Evolutionary conservation across 495 filamentous ascomycete genomes (phyloP), one percentile per base, ranked within the genome.

Genomic region (Lasiosphaeriaceae sp.): DNA sequence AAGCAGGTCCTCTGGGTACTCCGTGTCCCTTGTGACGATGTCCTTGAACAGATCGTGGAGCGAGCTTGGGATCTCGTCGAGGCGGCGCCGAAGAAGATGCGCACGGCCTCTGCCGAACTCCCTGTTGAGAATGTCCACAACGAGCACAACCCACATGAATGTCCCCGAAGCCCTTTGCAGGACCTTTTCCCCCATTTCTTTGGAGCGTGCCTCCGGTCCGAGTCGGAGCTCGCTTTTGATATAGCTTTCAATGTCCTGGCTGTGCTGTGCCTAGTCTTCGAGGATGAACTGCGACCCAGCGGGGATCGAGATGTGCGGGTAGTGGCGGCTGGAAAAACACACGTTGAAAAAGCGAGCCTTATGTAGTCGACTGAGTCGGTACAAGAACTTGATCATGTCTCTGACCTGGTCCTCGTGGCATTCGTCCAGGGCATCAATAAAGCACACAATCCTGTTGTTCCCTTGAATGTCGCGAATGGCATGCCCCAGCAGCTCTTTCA

Each of bases 311-410:
- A 83, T 76, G 37, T 77, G 56, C 0, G 79, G 79, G 52, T 80
- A 81, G 61, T 80, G 75, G 2, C 79, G 67, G 61, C 79, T 82
- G 0, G 80, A 79, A 47, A 82, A 73, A 35, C 71, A 79, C 17
- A 78, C 50, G 16, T 44, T 52, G 9, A 31, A 31, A 37, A 74
- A 57, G 19, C 20, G 50, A n/a, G 54, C 52, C 6, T 53, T 21
- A 11, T 60, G 54, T 3, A 44, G 5, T 2, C 61, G 49, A 9
- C 68, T 67, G 14, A 77, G 34, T 0, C 64, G 14, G 22, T 76
- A 65, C 47, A 78, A 68, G 22, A 67, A 71, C 0, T 20, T 21
- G 2, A 75, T 49, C 70, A 77, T 71, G 16, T 72, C 66, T 21
- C 66, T 58, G 21, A 73, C 57, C 22, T 75, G 53, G 17, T 53